phyloP scores from a whole-genome alignment of 2,329 filamentous ascomycete species.

The Celoporthe dispersa region DNA sequence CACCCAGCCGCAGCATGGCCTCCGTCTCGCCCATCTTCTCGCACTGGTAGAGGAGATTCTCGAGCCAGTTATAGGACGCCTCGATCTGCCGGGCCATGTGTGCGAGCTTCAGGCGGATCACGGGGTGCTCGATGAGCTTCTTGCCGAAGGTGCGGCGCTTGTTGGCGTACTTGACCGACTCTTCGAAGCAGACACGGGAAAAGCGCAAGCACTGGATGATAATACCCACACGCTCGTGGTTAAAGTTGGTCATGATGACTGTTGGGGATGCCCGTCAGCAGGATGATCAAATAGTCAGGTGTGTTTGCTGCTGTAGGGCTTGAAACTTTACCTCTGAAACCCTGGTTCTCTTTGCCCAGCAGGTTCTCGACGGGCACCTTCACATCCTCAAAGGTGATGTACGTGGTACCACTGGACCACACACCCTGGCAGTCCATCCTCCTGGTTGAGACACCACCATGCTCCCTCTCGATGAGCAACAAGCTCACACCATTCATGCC shows the following conservation, averaged over 20 bases:
- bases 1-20: slow-evolving; percentile 93
- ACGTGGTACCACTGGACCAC: slow-evolving; percentile 93
- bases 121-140: slow-evolving; percentile 93
- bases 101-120: slow-evolving; percentile 96
- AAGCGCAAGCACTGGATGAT: slow-evolving; percentile 97
- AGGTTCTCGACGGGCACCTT: slow-evolving; percentile 99
- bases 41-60: slow-evolving; percentile 93
- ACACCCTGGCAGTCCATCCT: slow-evolving; percentile 99
- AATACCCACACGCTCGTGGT: slow-evolving; percentile 98
- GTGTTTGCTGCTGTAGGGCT: not conserved
- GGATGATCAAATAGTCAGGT: not conserved
- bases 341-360: slow-evolving; percentile 96
- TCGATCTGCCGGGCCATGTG: slow-evolving; percentile 99
- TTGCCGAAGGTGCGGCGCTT: slow-evolving; percentile 97
- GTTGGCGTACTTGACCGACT: slow-evolving; percentile 94
- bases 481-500: slow-evolving; percentile 94
- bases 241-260: slow-evolving; percentile 99
- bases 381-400: slow-evolving; percentile 98
- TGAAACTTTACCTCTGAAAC: slow-evolving; percentile 72
- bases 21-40: slow-evolving; percentile 91
- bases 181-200: slow-evolving; percentile 95
- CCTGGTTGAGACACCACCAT: slow-evolving; percentile 86
- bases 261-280: slow-evolving; percentile 28
- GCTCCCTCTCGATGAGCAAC: slow-evolving; percentile 85
- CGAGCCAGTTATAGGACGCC: slow-evolving; percentile 94